Conservation (phyloP, 1,284 basidiomycete genomes). For the Trametes hirsuta region DNA sequence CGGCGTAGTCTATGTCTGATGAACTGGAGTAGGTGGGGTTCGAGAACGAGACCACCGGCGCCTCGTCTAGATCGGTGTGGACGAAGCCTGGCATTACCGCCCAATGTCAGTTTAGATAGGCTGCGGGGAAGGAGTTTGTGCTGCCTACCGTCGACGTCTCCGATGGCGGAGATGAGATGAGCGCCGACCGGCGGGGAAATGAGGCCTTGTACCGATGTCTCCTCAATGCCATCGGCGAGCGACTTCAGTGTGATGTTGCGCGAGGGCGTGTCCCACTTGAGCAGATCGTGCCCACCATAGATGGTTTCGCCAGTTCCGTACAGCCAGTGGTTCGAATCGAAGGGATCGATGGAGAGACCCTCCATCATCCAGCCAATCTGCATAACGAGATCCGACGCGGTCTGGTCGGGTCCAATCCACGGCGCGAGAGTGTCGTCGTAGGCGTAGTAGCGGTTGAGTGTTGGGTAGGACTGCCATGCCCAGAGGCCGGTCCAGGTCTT, state of each 20-base stretch:
- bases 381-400: slow-evolving; percentile 43
- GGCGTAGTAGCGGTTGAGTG: slow-evolving; percentile 54
- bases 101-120: background rate
- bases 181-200: slow-evolving; percentile 55
- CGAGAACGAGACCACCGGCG: slow-evolving; percentile 46
- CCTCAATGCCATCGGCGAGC: slow-evolving; percentile 66
- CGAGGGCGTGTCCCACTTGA: slow-evolving; percentile 54
- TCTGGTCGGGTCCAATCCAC: slow-evolving; percentile 55
- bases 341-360: slow-evolving; percentile 61
- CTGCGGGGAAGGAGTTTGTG: slow-evolving; percentile 4
- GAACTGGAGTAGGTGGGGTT: slow-evolving; percentile 57
- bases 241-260: slow-evolving; percentile 63
- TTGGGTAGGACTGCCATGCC: slow-evolving; percentile 53
- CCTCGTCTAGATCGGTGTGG: slow-evolving; percentile 49
- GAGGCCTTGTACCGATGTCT: slow-evolving; percentile 57
- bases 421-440: slow-evolving; percentile 59
- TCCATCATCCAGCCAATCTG: slow-evolving; percentile 46
- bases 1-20: slow-evolving; percentile 61
- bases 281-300: slow-evolving; percentile 58
- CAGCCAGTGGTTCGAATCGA: slow-evolving; percentile 68
- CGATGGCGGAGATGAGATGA: slow-evolving; percentile 58
- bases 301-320: slow-evolving; percentile 67
- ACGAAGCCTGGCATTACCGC: slow-evolving; percentile 34
- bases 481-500: slow-evolving; percentile 60
- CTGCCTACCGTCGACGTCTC: slow-evolving; percentile 53